These are phyloP conservation scores for Neurospora sp. DNA, from an alignment of 495 filamentous ascomycete species.

Conservation along the genomic window DNA sequence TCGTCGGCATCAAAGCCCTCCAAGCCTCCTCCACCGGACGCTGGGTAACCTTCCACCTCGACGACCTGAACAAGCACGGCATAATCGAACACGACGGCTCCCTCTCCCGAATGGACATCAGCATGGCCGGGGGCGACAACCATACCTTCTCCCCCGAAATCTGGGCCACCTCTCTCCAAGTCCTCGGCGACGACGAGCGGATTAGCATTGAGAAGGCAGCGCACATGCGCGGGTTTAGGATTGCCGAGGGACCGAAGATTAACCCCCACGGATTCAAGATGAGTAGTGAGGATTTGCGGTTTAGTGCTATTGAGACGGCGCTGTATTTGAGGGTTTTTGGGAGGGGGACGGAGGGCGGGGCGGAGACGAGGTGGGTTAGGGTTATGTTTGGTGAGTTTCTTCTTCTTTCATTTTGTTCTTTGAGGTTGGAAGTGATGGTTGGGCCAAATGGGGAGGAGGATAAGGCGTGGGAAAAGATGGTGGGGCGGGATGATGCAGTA, in stretches of 20 bases:
- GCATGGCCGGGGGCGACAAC: constrained; percentile 19
- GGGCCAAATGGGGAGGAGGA: neutral
- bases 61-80: constrained; percentile 20
- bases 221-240: constrained; percentile 10
- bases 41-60: constrained; percentile 17
- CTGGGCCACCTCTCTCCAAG: constrained; percentile 6
- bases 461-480: neutral
- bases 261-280: constrained; percentile 19
- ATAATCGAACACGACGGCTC: constrained; percentile 27
- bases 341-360: constrained; percentile 10
- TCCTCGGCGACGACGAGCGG: constrained; percentile 7
- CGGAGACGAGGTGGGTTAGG: constrained; percentile 16
- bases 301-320: constrained; percentile 19
- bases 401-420: neutral
- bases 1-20: constrained; percentile 6
- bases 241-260: constrained; percentile 5
- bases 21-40: constrained; percentile 18
- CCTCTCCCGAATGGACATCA: constrained; percentile 15
- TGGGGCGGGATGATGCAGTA: neutral
- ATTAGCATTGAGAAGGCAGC: constrained; percentile 20
- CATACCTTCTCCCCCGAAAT: constrained; percentile 19
- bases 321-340: constrained; percentile 23
- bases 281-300: constrained; percentile 3
- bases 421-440: neutral
- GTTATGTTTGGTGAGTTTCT: constrained; percentile 17